Evolutionary conservation across 1,139 yeast genomes (phyloP).

Genomic region (Pichia cactophila): DNA sequence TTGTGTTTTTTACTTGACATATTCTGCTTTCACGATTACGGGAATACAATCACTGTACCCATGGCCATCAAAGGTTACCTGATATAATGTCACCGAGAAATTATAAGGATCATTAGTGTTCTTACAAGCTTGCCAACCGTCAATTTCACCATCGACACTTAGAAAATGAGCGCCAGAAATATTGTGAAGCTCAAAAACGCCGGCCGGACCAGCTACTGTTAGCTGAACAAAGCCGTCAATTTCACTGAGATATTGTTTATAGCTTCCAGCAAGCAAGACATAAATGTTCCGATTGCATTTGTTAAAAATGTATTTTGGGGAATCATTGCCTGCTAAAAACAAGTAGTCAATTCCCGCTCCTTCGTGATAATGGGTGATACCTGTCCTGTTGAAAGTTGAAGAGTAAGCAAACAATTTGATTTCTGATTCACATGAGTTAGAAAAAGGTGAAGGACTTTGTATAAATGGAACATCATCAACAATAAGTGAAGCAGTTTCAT

Average conservation of each 20-base stretch:
- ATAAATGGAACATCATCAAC: not conserved
- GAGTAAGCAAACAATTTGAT: conserved; percentile 1
- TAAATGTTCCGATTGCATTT: conserved; percentile 5
- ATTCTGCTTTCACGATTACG: not conserved
- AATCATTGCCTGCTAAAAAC: conserved; percentile 27
- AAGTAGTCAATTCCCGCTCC: conserved; percentile 49
- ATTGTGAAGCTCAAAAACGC: not conserved
- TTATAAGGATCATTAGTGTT: conserved; percentile 21
- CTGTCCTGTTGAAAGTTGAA: not conserved
- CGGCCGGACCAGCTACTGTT: conserved; percentile 15
- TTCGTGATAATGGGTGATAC: conserved; percentile 11
- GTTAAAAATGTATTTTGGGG: conserved; percentile 8
- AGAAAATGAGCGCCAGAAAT: conserved; percentile 6
- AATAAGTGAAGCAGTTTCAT: not conserved
- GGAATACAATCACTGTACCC: not conserved
- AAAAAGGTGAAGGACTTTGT: not conserved
- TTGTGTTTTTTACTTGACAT: not conserved
- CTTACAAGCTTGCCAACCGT: conserved; percentile 19
- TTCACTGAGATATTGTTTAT: conserved; percentile 6
- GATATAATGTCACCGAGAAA: conserved; percentile 15
- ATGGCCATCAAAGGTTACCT: conserved; percentile 13
- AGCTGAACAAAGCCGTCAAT: conserved; percentile 7
- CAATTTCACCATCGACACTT: conserved; percentile 12
- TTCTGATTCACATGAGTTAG: not conserved
- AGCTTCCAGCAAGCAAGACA: not conserved